These are phyloP conservation scores for Globisporangium spiculum DNA, from an alignment of 352 stramenopile species.

Conservation along the genomic window DNA sequence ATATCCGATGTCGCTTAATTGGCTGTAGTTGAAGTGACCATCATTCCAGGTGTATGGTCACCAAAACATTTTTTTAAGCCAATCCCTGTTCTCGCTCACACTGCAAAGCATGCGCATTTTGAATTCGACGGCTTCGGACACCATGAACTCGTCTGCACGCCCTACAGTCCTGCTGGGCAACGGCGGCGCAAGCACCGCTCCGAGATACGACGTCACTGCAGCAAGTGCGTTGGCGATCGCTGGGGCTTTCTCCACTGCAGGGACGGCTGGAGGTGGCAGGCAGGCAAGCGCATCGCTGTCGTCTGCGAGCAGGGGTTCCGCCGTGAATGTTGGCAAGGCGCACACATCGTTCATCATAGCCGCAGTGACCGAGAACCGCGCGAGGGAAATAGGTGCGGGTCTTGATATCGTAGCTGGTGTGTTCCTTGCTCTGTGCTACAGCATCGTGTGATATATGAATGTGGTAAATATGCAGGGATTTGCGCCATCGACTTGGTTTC, in stretches of 20 bases:
- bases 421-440: not conserved
- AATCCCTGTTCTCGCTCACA: no score
- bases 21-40: not conserved
- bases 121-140: not conserved
- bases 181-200: not conserved
- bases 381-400: constrained; percentile 15
- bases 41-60: not conserved
- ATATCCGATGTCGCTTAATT: not conserved
- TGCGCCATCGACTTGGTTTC: constrained; percentile 69
- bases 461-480: constrained; percentile 29
- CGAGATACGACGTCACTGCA: constrained; percentile 17
- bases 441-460: no score
- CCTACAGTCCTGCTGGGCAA: constrained; percentile 13
- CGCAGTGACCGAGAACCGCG: constrained; percentile 18
- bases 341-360: constrained; percentile 18
- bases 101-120: not conserved
- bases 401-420: not conserved
- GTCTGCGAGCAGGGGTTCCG: constrained; percentile 6
- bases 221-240: not conserved
- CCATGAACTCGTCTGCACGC: not conserved
- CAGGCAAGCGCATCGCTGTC: not conserved
- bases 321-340: not conserved
- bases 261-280: not conserved
- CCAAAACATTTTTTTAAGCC: not conserved
- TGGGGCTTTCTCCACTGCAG: not conserved